phyloP scores from a whole-genome alignment of 2,329 filamentous ascomycete species.

The Diplodia scrobiculata region DNA sequence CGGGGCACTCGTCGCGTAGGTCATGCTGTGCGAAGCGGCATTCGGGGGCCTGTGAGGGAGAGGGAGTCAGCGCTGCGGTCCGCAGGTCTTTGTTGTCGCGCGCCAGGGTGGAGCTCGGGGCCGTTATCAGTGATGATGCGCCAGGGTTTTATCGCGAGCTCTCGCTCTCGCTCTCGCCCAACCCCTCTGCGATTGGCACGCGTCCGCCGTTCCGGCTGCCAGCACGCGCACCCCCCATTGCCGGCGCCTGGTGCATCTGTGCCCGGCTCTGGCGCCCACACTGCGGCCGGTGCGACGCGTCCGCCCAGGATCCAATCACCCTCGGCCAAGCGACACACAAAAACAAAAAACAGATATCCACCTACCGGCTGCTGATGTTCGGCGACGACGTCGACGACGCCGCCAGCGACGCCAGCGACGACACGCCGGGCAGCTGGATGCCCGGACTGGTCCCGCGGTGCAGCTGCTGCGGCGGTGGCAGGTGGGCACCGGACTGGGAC shows the following conservation, averaged over 20 bases:
- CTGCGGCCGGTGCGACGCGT: not conserved
- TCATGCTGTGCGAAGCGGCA: slow-evolving; percentile 58
- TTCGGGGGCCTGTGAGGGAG: slow-evolving; percentile 33
- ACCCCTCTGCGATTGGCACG: slow-evolving; percentile 10
- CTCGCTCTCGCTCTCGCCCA: slow-evolving; percentile 32
- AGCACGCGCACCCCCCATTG: not conserved
- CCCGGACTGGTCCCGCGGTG: slow-evolving; percentile 45
- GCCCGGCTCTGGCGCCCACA: slow-evolving; percentile 30
- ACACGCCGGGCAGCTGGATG: slow-evolving; percentile 59
- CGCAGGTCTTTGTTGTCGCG: slow-evolving; percentile 16
- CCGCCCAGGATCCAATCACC: slow-evolving; percentile 35
- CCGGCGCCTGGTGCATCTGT: slow-evolving; percentile 34
- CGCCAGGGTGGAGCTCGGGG: slow-evolving; percentile 20
- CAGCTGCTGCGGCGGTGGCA: slow-evolving; percentile 35
- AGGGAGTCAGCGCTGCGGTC: slow-evolving; percentile 10
- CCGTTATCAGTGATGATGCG: slow-evolving; percentile 25
- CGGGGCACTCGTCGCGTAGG: slow-evolving; percentile 64
- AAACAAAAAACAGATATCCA: not conserved
- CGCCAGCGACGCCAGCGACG: slow-evolving; percentile 61
- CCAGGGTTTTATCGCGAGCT: slow-evolving; percentile 13
- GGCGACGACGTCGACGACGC: slow-evolving; percentile 51
- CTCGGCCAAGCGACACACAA: slow-evolving; percentile 16
- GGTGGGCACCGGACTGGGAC: slow-evolving; percentile 40
- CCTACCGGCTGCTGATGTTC: slow-evolving; percentile 46
- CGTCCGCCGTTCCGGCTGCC: not conserved